A percentile compares a stretch with the other conserved stretches of the same genome.
Evolutionary conservation across 768 basidiomycete species (phyloP).

Genomic region (Dentipellis fragilis): DNA sequence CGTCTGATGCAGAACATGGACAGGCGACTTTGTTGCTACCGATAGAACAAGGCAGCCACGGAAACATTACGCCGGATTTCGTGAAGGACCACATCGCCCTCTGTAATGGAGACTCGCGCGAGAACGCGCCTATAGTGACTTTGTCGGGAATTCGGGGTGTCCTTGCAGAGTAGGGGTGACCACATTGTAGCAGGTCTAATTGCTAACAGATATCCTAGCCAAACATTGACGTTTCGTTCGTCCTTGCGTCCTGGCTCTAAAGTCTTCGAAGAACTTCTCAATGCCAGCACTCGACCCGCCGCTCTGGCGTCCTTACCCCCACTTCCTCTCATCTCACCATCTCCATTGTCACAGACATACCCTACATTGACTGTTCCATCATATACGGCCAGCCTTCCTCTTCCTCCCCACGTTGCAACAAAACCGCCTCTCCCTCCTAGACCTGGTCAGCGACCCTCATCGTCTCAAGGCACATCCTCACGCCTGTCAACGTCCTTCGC

Average conservation of each 20-base stretch:
- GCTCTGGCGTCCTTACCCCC: constrained; percentile 41
- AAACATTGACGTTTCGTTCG: constrained; percentile 33
- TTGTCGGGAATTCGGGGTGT: constrained; percentile 77
- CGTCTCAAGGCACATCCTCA: constrained; percentile 13
- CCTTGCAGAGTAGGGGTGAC: constrained; percentile 42
- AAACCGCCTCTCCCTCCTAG: constrained; percentile 22
- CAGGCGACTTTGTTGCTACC: constrained; percentile 82
- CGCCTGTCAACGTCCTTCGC: constrained; percentile 16
- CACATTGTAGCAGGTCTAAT: not conserved
- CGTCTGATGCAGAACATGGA: not conserved
- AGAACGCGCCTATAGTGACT: constrained; percentile 52
- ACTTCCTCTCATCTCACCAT: constrained; percentile 28
- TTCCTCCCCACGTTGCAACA: constrained; percentile 19
- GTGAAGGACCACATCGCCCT: constrained; percentile 77
- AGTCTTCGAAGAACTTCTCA: constrained; percentile 29
- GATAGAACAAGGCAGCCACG: constrained; percentile 40
- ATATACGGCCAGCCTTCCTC: constrained; percentile 24
- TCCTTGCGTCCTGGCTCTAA: constrained; percentile 31
- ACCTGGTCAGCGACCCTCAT: constrained; percentile 15
- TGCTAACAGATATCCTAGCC: constrained; percentile 17
- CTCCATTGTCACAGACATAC: constrained; percentile 29
- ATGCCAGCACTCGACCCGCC: constrained; percentile 25
- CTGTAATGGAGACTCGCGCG: constrained; percentile 38
- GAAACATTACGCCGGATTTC: constrained; percentile 60
- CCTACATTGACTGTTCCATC: constrained; percentile 38